A percentile compares a stretch with the other conserved stretches of the same genome.
These are phyloP conservation scores for Trypanosoma congolense DNA, from an alignment of 208 protist species.

Conservation along the genomic window DNA sequence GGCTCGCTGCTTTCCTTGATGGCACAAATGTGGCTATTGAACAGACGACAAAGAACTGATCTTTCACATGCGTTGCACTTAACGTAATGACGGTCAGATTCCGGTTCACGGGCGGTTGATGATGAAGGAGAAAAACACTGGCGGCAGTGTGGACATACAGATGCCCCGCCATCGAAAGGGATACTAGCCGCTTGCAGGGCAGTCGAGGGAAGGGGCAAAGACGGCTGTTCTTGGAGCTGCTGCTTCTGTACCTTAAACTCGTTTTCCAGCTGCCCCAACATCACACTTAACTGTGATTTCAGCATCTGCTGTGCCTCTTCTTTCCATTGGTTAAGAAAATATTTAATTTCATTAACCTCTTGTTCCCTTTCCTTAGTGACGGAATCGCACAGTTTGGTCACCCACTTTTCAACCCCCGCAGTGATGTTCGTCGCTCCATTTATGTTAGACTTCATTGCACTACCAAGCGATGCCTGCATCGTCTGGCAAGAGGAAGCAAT, in stretches of 20 bases:
- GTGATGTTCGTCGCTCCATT: conserved; percentile 7
- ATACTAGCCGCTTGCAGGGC: not conserved
- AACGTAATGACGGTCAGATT: conserved; percentile 27
- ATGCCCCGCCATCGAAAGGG: not conserved
- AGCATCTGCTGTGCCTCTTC: not conserved
- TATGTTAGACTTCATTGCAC: conserved; percentile 2
- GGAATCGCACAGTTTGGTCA: conserved; percentile 5
- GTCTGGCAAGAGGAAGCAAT: conserved; percentile 5
- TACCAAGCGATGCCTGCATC: conserved; percentile 5
- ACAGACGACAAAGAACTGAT: conserved; percentile 10
- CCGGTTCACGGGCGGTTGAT: conserved; percentile 23
- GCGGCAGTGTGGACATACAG: conserved; percentile 32
- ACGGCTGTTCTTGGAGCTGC: not conserved
- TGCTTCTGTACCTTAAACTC: not conserved
- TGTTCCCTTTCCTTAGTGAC: not conserved
- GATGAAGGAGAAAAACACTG: conserved; percentile 10
- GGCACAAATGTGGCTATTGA: conserved; percentile 16
- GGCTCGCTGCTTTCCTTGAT: not conserved
- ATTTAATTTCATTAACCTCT: not conserved
- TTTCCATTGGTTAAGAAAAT: conserved; percentile 3
- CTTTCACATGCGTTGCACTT: conserved; percentile 17
- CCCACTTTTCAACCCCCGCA: not conserved
- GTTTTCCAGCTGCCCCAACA: not conserved
- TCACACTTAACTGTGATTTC: not conserved
- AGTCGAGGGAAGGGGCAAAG: not conserved